These are phyloP conservation scores for Colletotrichum sp. DNA, from an alignment of 2,329 filamentous ascomycete genomes.

Conservation along the genomic window DNA sequence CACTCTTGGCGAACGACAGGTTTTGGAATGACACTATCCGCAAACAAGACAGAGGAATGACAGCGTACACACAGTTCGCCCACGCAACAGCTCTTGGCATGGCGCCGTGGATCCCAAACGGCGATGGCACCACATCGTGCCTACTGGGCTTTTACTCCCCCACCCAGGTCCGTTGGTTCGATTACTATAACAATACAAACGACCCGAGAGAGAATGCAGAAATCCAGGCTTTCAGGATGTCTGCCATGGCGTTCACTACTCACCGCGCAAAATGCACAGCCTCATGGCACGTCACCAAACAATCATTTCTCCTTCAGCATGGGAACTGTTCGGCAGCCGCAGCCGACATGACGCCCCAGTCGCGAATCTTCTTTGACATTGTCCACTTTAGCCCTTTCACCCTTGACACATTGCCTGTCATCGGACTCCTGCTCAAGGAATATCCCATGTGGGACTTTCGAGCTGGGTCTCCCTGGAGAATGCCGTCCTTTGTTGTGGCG, in stretches of 20 bases:
- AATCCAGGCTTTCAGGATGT: background rate
- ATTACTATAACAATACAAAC: background rate
- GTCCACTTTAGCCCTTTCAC: background rate
- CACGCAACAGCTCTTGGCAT: background rate
- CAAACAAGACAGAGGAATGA: background rate
- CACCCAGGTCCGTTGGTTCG: background rate
- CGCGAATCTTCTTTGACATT: background rate
- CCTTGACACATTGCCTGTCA: background rate
- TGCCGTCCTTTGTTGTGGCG: no score
- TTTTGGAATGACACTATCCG: background rate
- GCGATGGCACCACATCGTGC: background rate
- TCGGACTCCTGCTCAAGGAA: background rate
- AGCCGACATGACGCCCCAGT: background rate
- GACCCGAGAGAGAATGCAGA: background rate
- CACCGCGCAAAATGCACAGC: background rate
- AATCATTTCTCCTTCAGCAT: background rate
- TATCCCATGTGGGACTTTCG: no score
- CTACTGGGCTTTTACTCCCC: background rate
- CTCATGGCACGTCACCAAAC: background rate
- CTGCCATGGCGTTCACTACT: background rate
- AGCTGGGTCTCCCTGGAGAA: no score
- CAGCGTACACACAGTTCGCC: background rate
- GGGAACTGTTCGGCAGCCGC: background rate
- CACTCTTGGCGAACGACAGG: background rate
- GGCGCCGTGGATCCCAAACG: background rate